Conservation (phyloP, 192 early-diverging fungal genomes). For the Coemansia sp. region DNA sequence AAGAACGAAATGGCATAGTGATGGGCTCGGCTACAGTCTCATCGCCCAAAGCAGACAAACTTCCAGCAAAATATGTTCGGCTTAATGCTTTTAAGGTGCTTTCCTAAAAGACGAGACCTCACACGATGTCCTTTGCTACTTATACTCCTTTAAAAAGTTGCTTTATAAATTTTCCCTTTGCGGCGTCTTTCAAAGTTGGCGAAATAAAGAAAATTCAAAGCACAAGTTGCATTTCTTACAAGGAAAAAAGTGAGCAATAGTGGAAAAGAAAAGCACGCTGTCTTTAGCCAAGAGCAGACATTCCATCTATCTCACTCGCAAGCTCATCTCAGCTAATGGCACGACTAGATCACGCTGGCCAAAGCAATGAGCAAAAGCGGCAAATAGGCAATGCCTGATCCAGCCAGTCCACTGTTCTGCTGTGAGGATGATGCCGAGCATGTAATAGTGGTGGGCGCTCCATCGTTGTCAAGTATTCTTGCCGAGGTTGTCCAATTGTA, state of each 20-base stretch:
- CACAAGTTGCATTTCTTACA: too few species aligned
- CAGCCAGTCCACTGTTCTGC: not conserved
- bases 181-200: too few species aligned
- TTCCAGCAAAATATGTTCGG: too few species aligned
- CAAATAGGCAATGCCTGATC: not conserved
- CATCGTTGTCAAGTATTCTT: conserved; percentile 47
- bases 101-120: too few species aligned
- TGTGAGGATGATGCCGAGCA: not conserved
- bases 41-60: too few species aligned
- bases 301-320: not conserved
- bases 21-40: too few species aligned
- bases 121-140: too few species aligned
- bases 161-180: too few species aligned
- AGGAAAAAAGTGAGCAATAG: not conserved
- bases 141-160: too few species aligned
- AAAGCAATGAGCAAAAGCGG: not conserved
- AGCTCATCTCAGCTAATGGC: not conserved
- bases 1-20: too few species aligned
- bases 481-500: conserved; percentile 35
- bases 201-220: too few species aligned
- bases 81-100: too few species aligned
- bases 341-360: not conserved
- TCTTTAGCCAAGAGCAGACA: not conserved
- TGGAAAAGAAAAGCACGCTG: not conserved
- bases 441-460: conserved; percentile 11